These are phyloP conservation scores for Hypericum perforatum DNA, from an alignment of 345 rosid species.

Conservation along the genomic window DNA sequence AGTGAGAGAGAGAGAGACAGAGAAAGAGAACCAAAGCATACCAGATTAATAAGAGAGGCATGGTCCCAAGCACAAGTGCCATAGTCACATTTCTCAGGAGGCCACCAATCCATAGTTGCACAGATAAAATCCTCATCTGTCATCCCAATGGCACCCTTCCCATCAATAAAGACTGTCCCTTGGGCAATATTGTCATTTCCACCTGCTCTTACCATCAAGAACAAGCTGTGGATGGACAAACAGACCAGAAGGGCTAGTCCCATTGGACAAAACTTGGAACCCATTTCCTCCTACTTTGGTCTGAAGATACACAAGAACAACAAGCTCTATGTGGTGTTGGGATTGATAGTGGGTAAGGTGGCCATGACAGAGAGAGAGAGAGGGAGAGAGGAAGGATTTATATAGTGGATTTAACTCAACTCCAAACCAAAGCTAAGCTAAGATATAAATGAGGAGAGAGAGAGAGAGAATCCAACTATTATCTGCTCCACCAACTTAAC, in stretches of 20 bases:
- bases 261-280: neutral
- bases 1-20: neutral
- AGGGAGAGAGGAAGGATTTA: too few relatives aligned
- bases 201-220: neutral
- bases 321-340: neutral
- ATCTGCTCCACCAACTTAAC: too few relatives aligned
- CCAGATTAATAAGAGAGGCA: slow-evolving; percentile 90
- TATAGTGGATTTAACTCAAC: too few relatives aligned
- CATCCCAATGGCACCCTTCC: slow-evolving; percentile 39
- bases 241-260: neutral
- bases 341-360: too few relatives aligned
- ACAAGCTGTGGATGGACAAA: neutral
- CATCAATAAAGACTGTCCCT: slow-evolving; percentile 4
- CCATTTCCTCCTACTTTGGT: slow-evolving; percentile 1
- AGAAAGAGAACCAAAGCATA: slow-evolving; percentile 10
- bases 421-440: too few relatives aligned
- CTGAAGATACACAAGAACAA: neutral
- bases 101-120: slow-evolving; percentile 99
- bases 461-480: too few relatives aligned
- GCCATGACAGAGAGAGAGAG: too few relatives aligned
- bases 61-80: slow-evolving; percentile 82
- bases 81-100: slow-evolving; percentile 94
- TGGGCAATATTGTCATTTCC: neutral
- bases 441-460: too few relatives aligned
- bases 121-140: slow-evolving; percentile 81